phyloP scores from a whole-genome alignment of 495 filamentous ascomycete species.

The Lophium mytilinum region DNA sequence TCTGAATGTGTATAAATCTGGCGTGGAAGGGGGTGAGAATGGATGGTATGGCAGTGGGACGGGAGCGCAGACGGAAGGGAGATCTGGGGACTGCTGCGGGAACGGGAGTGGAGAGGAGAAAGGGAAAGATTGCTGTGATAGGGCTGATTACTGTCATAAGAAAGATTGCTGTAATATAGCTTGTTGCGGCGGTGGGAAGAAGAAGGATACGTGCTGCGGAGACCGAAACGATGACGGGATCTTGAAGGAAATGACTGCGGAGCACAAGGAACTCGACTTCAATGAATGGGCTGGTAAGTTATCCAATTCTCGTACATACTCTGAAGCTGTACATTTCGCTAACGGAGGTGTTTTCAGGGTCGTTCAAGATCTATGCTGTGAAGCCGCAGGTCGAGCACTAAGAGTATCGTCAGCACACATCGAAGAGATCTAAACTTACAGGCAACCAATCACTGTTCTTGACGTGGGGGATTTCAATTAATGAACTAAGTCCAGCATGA shows the following conservation, averaged over 20 bases:
- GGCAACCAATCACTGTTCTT: no score
- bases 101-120: neutral
- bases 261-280: slow-evolving; percentile 32
- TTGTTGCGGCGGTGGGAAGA: neutral
- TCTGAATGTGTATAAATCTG: slow-evolving; percentile 50
- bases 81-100: neutral
- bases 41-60: neutral
- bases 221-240: neutral
- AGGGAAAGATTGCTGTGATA: neutral
- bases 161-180: neutral
- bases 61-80: neutral
- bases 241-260: neutral
- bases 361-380: slow-evolving; percentile 23
- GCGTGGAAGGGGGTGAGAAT: slow-evolving; percentile 1
- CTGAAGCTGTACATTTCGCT: neutral
- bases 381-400: slow-evolving; percentile 2
- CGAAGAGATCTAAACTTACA: no score
- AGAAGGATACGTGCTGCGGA: slow-evolving; percentile 14
- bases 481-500: no score
- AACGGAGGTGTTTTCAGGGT: slow-evolving; percentile 3
- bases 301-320: no score
- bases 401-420: no score
- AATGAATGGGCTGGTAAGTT: slow-evolving; percentile 49
- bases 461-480: no score
- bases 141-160: neutral